Evolutionary conservation across 352 stramenopile species (phyloP), one percentile per base, ranked within the genome.

Genomic region (Pythium biforme): DNA sequence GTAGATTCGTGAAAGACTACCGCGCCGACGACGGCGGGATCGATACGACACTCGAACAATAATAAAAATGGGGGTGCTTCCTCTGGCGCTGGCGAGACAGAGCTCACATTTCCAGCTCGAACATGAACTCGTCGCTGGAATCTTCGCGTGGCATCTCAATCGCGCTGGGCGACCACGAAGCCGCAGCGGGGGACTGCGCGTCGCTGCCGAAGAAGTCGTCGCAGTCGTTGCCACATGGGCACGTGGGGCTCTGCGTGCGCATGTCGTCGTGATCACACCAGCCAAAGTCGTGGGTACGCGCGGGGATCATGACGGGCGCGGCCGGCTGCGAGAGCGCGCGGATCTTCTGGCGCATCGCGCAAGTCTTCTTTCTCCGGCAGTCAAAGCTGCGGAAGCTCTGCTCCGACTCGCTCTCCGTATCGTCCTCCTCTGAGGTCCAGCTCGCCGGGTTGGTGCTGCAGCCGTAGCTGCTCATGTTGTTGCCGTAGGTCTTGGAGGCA

Each of bases 371-470:
- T 68, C 83, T 76, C 55, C 81, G 74, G 62, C 76, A 63, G 60
- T 80, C 62, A 49, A 83, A 74, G 46, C 81, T 76, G 59, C 78
- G 67, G 65, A 73, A 77, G 46, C 70, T 77, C 25, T 71, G 75
- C 43, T 88, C 78, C 54, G 78, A 86, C 58, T 90, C 81, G 64
- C 73, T 83, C 73, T 90, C 78, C 9, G 81, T 90, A 60, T 90
- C 81, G 34, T 88, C 78, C 39, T 83, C 73, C 14, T 56, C 50
- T 27, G 80, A 89, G 23, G 77, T 73, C 64, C 64, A 70, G 56
- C 64, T 85, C 61, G 34, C 73, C 64, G 45, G 41, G 43, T 26
- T 75, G 53, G 31, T 37, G 31, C 41, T 48, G 50, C 34, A 57
- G 39, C 62, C 69, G 56, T 52, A 31, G 54, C 54, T 52, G 29